Base-by-base conservation (phyloP, 1,284 basidiomycete genomes). In the Boletus austroedulis region DNA sequence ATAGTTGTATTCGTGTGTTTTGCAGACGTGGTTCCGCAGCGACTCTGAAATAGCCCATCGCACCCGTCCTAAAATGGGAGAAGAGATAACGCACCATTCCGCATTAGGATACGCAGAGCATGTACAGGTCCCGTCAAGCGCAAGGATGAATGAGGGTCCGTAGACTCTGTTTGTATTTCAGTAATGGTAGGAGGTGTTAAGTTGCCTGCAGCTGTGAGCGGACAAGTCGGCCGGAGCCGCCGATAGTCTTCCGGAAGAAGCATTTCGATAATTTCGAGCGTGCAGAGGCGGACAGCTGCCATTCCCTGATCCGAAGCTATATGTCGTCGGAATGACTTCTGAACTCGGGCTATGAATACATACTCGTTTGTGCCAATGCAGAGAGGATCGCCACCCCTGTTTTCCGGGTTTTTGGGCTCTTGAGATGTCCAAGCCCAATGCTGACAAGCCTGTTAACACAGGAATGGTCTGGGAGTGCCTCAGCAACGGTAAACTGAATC, bases 121-220 rank as follows among this genome's bases (percentile, higher is more conserved):
- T 60, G 69, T 34, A 65, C 57, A 1, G 63, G 68, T 28, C 68
- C 66, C 50, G n/a, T n/a, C n/a, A n/a, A n/a, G n/a, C n/a, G n/a
- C n/a, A n/a, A n/a, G n/a, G n/a, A n/a, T n/a, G n/a, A n/a, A n/a
- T n/a, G n/a, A n/a, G n/a, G n/a, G n/a, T n/a, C n/a, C n/a, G 14
- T 38, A 19, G 36, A 10, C 19, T 38, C 36, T 4, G 36, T 5
- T 41, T 23, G n/a, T 5, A 11, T 19, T 10, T 41, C n/a, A 23
- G 9, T 5, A 11, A 9, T 2, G 7, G 36, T 21, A 19, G 46
- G 3, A 6, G 19, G 5, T 14, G 2, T n/a, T 17, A 36, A 5
- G 21, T 2, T n/a, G 21, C 3, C 17, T 17, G n/a, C 24, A n/a
- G 23, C 24, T 11, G 7, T 14, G 6, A 17, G 23, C 26, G 9